Base-by-base conservation (phyloP, 176 grass and related monocot species). In the Eragrostis curvula region DNA sequence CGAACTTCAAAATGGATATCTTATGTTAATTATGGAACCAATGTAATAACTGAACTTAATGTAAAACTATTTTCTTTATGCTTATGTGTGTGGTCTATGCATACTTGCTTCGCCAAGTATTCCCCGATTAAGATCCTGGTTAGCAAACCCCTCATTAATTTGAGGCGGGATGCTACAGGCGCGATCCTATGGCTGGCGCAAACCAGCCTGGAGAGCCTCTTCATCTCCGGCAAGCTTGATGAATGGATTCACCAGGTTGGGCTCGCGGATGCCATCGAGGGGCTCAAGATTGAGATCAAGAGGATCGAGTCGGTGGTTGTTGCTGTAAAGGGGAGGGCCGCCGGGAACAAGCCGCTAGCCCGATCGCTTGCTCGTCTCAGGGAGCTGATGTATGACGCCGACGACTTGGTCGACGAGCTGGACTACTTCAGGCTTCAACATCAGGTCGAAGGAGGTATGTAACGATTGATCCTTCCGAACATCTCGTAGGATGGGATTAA, bases 391-490 rank as follows among this genome's bases (percentile, higher is more conserved):
- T 79, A 79, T 3, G 86, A 84, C 8, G 64, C 86, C 48, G 81
- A 88, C n/a, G 60, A 88, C 7, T 5, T 32, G 3, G 11, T 88
- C 15, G 80, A 88, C 60, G 74, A 88, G 17, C 81, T 88, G 49
- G 74, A 84, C 18, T 84, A 88, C 61, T 79, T 0, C 69, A 72
- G 86, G 70, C 70, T 87, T 18, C 51, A 76, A 0, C 62, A 81
- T 1, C 71, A 62, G 50, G n/a, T 70, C 28, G 0, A 81, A 61
- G 71, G 16, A 76, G 78, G 85, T 86, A 56, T 2, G 7, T 25
- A n/a, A n/a, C n/a, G n/a, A n/a, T n/a, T n/a, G n/a, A n/a, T n/a
- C n/a, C n/a, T n/a, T n/a, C n/a, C n/a, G n/a, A n/a, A n/a, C n/a
- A 8, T 6, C 6, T 39, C 29, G 18, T 21, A 23, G 6, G 23